phyloP scores from a whole-genome alignment of 345 rosid species.

The Eucalyptus sp. region DNA sequence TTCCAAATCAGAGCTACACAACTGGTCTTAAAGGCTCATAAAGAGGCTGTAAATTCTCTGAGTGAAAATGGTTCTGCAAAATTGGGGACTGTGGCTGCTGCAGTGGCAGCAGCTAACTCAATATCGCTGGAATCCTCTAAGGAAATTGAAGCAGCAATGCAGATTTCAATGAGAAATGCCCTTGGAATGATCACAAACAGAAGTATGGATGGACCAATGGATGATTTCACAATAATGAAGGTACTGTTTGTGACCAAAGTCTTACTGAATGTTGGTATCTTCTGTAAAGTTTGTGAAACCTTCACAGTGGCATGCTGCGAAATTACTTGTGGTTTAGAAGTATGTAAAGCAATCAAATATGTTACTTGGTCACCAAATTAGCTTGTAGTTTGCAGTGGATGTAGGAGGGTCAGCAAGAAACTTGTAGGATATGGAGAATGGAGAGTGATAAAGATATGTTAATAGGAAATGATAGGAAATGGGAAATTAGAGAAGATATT shows the following conservation, averaged over 20 bases:
- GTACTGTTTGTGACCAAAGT: slow-evolving; percentile 9
- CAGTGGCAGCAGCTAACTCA: slow-evolving; percentile 94
- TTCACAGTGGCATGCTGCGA: neutral
- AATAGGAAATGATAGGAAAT: neutral
- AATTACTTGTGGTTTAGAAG: neutral
- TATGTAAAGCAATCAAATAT: neutral
- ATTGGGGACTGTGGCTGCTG: slow-evolving; percentile 81
- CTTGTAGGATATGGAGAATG: neutral
- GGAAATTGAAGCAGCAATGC: slow-evolving; percentile 98
- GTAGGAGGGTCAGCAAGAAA: neutral
- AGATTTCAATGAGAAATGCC: slow-evolving; percentile 84
- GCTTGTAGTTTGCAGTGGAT: neutral
- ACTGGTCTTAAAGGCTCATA: slow-evolving; percentile 81
- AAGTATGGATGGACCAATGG: slow-evolving; percentile 66
- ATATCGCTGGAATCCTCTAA: slow-evolving; percentile 82
- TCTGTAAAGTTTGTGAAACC: neutral
- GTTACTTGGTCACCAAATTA: neutral
- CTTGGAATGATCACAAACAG: slow-evolving; percentile 44
- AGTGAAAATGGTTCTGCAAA: slow-evolving; percentile 77
- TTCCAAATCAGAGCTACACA: slow-evolving; percentile 59
- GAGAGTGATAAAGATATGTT: neutral
- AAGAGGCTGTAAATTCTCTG: slow-evolving; percentile 86
- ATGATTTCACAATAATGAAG: slow-evolving; percentile 92
- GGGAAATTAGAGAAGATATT: neutral
- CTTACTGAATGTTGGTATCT: neutral